Evolutionary conservation across 345 rosid genomes (phyloP), one percentile per base, ranked within the genome.

Genomic region (Citropsis articulata): DNA sequence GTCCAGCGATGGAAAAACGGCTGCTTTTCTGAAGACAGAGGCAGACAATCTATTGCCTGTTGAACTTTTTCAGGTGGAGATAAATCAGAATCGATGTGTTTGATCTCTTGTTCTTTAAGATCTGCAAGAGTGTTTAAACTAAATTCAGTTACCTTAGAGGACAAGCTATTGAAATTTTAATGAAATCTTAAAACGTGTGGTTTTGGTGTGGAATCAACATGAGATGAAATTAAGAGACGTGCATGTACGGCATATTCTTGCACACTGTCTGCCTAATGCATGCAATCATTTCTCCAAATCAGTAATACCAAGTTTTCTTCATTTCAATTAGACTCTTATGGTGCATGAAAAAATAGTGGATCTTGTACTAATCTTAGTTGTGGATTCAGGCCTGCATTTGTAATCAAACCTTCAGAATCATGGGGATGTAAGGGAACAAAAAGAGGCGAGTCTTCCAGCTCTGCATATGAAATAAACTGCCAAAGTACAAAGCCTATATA

Each of bases 391-490:
- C 48, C 16, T 42, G 16, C 0, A 42, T 10, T 42, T 42, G 50
- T 13, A 53, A 53, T 16, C 22, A 18, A 53, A 53, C 57, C 57
- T 53, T 53, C 22, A 53, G 21, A 53, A 53, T 53, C 57, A 53
- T 83, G 86, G 24, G 94, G 92, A 79, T 90, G 90, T 56, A 75
- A 48, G 9, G 94, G 97, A 30, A 80, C 89, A 66, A 76, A 92
- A 9, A 87, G 38, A 0, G 94, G 97, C 4, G 89, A 7, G 45
- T 89, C 93, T 81, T 75, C 86, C 28, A 92, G 40, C 63, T 86
- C 83, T 21, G 94, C 90, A 75, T 88, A 69, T 1, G 91, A 38
- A 69, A 90, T 73, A 9, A 88, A 86, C 97, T 92, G 87, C 85
- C 64, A 75, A 76, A 27, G 48, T 36, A 53, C 22, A 16, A 53